Base-by-base conservation (phyloP, 352 stramenopile genomes). In the Pythium monospermum region DNA sequence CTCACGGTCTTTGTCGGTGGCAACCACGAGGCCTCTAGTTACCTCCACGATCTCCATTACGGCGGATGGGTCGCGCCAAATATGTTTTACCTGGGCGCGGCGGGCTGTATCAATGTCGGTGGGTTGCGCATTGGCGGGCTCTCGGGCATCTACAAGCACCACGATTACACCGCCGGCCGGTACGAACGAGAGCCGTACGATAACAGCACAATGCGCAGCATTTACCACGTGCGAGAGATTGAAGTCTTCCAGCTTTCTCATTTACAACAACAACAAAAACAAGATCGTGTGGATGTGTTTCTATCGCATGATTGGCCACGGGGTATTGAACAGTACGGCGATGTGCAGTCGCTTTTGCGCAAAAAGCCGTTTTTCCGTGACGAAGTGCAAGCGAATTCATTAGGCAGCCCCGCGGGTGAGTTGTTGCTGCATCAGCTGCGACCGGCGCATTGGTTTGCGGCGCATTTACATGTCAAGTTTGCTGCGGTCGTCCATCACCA, bases 381-480 rank as follows among this genome's bases (percentile, higher is more conserved):
- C 27, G 96, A 99, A 52, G 80, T 99, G 6, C 64, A 96, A 53
- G 62, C 76, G 0, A 98, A 98, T 57, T 69, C 76, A 19, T 68
- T 99, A 2, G 97, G 97, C 10, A 99, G 90, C 59, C 90, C 91
- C 10, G 81, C 95, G 0, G 88, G 85, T 16, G 85, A 97, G 60
- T 80, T 95, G 41, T 64, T 99, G 18, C 68, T 99, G 38, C 73
- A 94, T 54, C 66, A 85, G 38, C 61, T 99, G 22, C 83, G 90
- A 58, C 97, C 97, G 11, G 67, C 73, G 21, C 94, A 94, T 51
- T 99, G 97, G 97, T 99, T 99, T 66, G 73, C 95, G 0, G 96
- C 96, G 21, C 97, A 99, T 67, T 76, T 99, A 22, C 97, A 99
- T 71, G 89, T 98, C 45, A 99, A 98, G 64, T 99, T 99, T 67